Evolutionary conservation across 768 basidiomycete species (phyloP).

Genomic region (Leccinum fibrillosum): DNA sequence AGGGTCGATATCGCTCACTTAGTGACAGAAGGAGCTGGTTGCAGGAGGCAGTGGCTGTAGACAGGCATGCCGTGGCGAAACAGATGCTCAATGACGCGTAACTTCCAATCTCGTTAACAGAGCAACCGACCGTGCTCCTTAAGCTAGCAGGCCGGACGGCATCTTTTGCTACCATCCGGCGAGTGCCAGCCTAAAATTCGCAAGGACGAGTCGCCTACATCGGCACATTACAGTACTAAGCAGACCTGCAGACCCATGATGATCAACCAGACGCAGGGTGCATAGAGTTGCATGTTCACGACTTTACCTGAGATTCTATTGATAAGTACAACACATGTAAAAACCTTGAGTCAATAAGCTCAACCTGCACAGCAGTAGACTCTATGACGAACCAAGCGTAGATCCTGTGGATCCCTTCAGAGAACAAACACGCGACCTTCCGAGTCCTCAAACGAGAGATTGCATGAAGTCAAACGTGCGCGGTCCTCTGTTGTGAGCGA

Average conservation of each 20-base stretch:
- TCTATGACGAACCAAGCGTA: not conserved
- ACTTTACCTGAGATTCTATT: not conserved
- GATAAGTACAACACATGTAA: not conserved
- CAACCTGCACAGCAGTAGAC: not conserved
- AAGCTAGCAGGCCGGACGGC: not conserved
- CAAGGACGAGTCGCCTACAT: not conserved
- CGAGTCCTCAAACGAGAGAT: constrained; percentile 23
- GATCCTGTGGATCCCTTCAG: constrained; percentile 2
- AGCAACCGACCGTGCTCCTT: not conserved
- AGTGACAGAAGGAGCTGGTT: not conserved
- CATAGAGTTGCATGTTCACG: not conserved
- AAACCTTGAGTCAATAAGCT: not conserved
- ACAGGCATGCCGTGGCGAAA: not conserved
- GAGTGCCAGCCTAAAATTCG: not conserved
- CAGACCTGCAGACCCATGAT: not conserved
- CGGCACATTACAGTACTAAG: not conserved
- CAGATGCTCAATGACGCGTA: not conserved
- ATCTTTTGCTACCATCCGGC: not conserved
- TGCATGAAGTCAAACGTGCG: constrained; percentile 2
- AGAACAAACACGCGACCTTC: constrained; percentile 16
- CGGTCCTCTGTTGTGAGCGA: constrained; percentile 10
- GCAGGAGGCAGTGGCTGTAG: not conserved
- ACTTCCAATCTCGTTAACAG: not conserved
- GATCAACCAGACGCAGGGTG: not conserved
- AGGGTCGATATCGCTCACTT: not conserved